A percentile compares a stretch with the other conserved stretches of the same genome.
Conservation (phyloP, 177 flowering plant genomes). For the Vitis hybrid region DNA sequence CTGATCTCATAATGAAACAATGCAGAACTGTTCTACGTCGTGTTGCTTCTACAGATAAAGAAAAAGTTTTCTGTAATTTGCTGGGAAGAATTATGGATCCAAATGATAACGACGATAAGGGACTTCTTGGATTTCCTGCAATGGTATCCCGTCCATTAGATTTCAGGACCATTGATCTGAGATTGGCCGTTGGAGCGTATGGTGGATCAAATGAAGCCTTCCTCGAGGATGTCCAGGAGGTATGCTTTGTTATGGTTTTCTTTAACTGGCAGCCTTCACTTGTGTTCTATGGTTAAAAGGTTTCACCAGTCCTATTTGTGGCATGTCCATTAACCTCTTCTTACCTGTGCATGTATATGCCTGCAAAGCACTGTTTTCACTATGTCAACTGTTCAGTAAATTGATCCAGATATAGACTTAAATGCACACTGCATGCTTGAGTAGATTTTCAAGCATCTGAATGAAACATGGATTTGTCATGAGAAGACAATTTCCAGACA, state of each 20-base stretch:
- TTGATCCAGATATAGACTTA: no score
- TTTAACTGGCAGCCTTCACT: no score
- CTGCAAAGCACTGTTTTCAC: no score
- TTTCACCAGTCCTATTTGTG: no score
- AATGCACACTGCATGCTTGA: no score
- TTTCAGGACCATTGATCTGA: slow-evolving; percentile 91
- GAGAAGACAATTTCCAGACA: no score
- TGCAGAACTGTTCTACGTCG: slow-evolving; percentile 84
- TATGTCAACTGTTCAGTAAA: no score
- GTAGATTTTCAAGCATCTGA: no score
- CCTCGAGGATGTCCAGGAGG: slow-evolving; percentile 94
- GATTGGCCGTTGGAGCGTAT: slow-evolving; percentile 86
- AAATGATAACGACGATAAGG: slow-evolving; percentile 86
- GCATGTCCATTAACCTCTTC: no score
- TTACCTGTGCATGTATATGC: no score
- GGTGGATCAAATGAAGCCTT: slow-evolving; percentile 86
- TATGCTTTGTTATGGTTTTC: slow-evolving; percentile 20
- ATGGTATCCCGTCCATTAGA: slow-evolving; percentile 95
- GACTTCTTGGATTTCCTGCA: slow-evolving; percentile 86
- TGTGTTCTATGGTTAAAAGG: no score
- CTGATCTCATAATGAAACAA: slow-evolving; percentile 69
- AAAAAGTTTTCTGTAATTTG: slow-evolving; percentile 76
- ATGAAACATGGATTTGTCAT: no score
- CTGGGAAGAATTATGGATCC: slow-evolving; percentile 61
- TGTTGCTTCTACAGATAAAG: slow-evolving; percentile 77